phyloP scores from a whole-genome alignment of 2,329 filamentous ascomycete species.

The Zymoseptoria tritici region DNA sequence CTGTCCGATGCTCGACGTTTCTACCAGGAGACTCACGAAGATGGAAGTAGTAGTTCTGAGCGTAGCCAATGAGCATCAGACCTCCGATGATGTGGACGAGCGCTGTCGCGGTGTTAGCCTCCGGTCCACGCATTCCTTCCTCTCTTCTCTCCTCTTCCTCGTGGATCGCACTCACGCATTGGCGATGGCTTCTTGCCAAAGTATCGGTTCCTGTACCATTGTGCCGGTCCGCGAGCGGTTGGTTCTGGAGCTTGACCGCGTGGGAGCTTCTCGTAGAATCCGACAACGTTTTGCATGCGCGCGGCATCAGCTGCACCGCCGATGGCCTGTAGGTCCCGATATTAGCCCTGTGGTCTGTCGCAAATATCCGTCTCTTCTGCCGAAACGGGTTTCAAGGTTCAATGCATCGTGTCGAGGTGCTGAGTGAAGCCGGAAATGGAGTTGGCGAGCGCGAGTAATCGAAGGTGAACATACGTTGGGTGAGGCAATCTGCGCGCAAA shows the following conservation, averaged over 20 bases:
- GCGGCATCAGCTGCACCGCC: constrained; percentile 91
- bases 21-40: constrained; percentile 62
- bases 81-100: constrained; percentile 77
- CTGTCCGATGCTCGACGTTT: constrained; percentile 1
- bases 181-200: constrained; percentile 89
- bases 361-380: background rate
- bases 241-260: constrained; percentile 79
- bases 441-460: background rate
- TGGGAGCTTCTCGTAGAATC: constrained; percentile 98
- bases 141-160: constrained; percentile 3
- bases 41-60: constrained; percentile 99
- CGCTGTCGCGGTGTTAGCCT: constrained; percentile 48
- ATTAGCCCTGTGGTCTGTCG: constrained; percentile 15
- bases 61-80: constrained; percentile 78
- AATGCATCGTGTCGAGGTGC: background rate
- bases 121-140: background rate
- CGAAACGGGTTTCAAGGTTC: background rate
- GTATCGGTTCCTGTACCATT: constrained; percentile 78
- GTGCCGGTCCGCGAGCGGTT: constrained; percentile 74
- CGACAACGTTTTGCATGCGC: constrained; percentile 95
- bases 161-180: constrained; percentile 63
- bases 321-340: constrained; percentile 61
- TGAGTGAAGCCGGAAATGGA: constrained; percentile 2
- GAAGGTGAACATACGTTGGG: constrained; percentile 60
- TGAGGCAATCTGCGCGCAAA: constrained; percentile 60